Conservation (phyloP, 2,329 filamentous ascomycete species). For the Waltergamsia citrina region DNA sequence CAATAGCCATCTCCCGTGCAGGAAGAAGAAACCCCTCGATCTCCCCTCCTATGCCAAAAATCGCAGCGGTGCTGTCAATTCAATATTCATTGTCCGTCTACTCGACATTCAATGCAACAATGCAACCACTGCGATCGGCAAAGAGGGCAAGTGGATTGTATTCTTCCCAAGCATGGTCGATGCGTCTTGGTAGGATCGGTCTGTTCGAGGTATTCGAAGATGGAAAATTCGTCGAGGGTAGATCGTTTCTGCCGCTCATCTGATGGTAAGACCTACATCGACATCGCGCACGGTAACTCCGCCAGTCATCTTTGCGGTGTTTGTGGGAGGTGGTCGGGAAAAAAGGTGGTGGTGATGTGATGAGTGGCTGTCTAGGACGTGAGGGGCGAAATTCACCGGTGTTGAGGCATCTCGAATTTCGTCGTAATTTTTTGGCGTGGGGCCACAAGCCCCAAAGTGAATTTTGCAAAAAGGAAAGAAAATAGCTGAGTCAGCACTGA, state of each 20-base stretch:
- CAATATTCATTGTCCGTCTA: too few relatives aligned
- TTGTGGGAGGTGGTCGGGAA: constrained; percentile 17
- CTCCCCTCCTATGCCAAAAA: too few relatives aligned
- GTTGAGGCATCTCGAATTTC: constrained; percentile 11
- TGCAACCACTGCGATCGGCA: neutral
- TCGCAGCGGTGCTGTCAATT: too few relatives aligned
- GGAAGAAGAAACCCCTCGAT: too few relatives aligned
- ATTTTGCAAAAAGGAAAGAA: neutral
- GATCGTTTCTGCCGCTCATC: neutral
- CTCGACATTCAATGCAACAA: too few relatives aligned
- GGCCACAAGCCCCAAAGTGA: constrained; percentile 4
- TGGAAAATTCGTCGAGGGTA: too few relatives aligned
- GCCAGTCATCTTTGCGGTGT: constrained; percentile 66
- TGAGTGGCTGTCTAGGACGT: constrained; percentile 16
- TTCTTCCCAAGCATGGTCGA: neutral
- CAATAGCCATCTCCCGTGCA: too few relatives aligned
- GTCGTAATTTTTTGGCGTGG: constrained; percentile 3
- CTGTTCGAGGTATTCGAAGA: too few relatives aligned
- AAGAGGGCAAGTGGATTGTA: neutral
- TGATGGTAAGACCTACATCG: constrained; percentile 57
- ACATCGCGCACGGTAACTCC: constrained; percentile 79
- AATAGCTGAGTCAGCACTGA: neutral
- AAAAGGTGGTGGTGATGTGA: constrained; percentile 10
- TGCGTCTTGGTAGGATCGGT: constrained; percentile 1
- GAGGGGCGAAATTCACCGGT: constrained; percentile 11